Evolutionary conservation across 129 eudicot species (phyloP).

Genomic region (Helichrysum umbraculigerum): DNA sequence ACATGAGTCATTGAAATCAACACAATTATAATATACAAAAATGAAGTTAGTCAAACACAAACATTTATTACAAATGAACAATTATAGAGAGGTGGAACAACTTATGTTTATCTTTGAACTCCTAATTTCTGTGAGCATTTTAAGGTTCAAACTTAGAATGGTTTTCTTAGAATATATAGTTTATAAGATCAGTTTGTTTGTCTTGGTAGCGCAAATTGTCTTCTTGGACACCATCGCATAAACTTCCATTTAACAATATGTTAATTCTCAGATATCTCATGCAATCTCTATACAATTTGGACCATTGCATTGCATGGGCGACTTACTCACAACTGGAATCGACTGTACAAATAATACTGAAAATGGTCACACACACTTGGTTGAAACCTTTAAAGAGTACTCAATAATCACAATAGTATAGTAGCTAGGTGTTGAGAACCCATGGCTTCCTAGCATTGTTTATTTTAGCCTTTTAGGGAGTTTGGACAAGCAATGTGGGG

Average conservation of each 20-base stretch:
- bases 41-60: not conserved
- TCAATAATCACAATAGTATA: not conserved
- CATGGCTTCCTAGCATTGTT: conserved; percentile 19
- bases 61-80: not conserved
- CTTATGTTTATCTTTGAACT: not conserved
- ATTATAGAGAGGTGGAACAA: not conserved
- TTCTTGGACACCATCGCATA: too few species aligned
- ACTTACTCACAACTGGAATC: not conserved
- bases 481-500: conserved; percentile 30
- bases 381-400: not conserved
- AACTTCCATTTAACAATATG: not conserved
- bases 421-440: not conserved
- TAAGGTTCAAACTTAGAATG: not conserved
- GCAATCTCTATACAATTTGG: not conserved
- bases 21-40: not conserved
- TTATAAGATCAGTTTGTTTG: too few species aligned
- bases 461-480: conserved; percentile 20
- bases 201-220: not conserved
- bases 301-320: not conserved
- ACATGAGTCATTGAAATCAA: too few species aligned
- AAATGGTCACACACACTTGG: not conserved
- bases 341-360: not conserved
- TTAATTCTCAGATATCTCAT: not conserved
- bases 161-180: too few species aligned
- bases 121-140: not conserved